Base-by-base conservation (phyloP, 2,329 filamentous ascomycete species). In the Sporothrix pseudoabietina region DNA sequence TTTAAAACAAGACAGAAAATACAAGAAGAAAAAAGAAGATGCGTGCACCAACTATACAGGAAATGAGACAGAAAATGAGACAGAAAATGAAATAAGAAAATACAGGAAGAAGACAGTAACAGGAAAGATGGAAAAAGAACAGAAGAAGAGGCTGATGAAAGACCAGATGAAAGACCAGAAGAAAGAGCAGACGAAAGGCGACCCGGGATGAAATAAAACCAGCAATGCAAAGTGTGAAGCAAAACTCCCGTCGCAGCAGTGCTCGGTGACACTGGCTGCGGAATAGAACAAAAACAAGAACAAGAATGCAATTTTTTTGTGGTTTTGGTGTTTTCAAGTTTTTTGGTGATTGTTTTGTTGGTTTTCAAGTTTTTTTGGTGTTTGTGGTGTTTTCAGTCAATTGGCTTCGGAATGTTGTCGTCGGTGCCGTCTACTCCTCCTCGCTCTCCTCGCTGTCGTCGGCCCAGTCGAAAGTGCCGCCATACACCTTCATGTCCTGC, bases 401-500 rank as follows among this genome's bases (percentile, higher is more conserved):
- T n/a, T 61, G 55, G 55, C 12, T 16, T 55, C 12, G 14, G 26
- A 35, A 26, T 59, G 57, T 4, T 47, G n/a, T 54, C 10, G 12
- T 32, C 30, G 19, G 4, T 9, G 44, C 9, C n/a, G 22, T 19
- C 3, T 14, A 49, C 4, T 16, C 44, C 44, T 49, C 44, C 44
- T 12, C 41, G 3, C 9, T 12, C 12, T 49, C 44, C 44, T 49
- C 44, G 14, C 69, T 55, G 1, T 57, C 32, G 14, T 74, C 72
- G 0, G 71, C 74, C 74, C 74, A 74, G 39, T 44, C 32, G 12
- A 16, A 32, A 8, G 49, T 39, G 0, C 69, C 70, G 1, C 14
- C 41, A 47, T 74, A 76, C 2, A 41, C n/a, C 22, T 57, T 59
- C 41, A 76, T 61, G 30, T 76, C 72, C 41, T 76, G 73, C 0